Conservation (phyloP, 169 alveolate genomes). For the Plasmodium adleri region DNA sequence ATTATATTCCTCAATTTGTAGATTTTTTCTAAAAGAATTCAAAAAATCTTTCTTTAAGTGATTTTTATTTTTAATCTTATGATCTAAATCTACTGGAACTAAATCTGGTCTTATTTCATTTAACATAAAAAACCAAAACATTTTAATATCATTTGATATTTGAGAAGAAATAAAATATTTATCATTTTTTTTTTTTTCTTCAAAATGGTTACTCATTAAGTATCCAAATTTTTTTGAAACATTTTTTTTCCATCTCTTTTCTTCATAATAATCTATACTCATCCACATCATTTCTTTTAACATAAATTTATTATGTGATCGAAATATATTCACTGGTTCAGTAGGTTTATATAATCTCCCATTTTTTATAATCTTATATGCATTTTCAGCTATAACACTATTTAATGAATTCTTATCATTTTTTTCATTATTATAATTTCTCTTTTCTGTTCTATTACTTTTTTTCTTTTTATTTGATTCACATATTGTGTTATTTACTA, state of each 20-base stretch:
- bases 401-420: constrained; percentile 63
- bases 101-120: constrained; percentile 76
- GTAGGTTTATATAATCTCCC: constrained; percentile 47
- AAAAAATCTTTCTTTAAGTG: constrained; percentile 44
- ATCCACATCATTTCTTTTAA: constrained; percentile 85
- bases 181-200: constrained; percentile 68
- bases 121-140: constrained; percentile 76
- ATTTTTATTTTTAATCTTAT: constrained; percentile 64
- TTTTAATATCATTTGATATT: constrained; percentile 74
- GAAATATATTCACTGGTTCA: constrained; percentile 43
- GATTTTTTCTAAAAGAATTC: constrained; percentile 25
- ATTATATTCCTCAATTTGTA: constrained; percentile 37
- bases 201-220: constrained; percentile 79
- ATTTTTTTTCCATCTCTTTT: constrained; percentile 85
- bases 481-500: constrained; percentile 34
- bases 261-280: constrained; percentile 86
- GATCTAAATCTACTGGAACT: constrained; percentile 72
- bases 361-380: constrained; percentile 72
- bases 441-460: constrained; percentile 38
- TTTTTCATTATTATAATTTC: constrained; percentile 38
- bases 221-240: constrained; percentile 82
- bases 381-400: constrained; percentile 71
- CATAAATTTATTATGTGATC: constrained; percentile 80
- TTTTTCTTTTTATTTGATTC: constrained; percentile 40
- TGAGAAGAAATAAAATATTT: constrained; percentile 75